A percentile compares a stretch with the other conserved stretches of the same genome.
Evolutionary conservation across 768 basidiomycete genomes (phyloP).

Genomic region (Calocera cornea): DNA sequence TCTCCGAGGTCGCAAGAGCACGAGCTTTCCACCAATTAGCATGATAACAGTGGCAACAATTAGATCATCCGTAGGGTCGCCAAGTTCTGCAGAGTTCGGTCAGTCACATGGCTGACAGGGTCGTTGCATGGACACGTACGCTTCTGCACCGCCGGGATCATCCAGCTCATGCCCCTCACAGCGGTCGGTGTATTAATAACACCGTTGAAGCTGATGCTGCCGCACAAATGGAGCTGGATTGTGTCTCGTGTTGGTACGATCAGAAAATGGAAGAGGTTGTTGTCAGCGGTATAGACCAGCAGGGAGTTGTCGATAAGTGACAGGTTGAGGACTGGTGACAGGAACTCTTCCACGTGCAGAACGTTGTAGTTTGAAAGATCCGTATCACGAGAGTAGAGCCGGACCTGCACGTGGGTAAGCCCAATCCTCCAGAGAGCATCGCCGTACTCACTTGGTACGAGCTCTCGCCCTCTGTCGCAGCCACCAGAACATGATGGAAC

Average conservation of each 20-base stretch:
- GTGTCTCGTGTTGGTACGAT: slow-evolving; percentile 71
- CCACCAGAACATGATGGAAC: slow-evolving; percentile 93
- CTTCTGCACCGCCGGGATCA: slow-evolving; percentile 87
- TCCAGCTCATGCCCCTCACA: slow-evolving; percentile 89
- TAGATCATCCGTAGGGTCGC: slow-evolving; percentile 86
- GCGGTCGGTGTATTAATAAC: slow-evolving; percentile 72
- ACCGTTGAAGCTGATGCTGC: slow-evolving; percentile 86
- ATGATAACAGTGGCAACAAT: slow-evolving; percentile 90
- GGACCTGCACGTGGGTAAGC: slow-evolving; percentile 41
- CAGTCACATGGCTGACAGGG: not conserved
- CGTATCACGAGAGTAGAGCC: slow-evolving; percentile 84
- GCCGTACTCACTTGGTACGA: slow-evolving; percentile 50
- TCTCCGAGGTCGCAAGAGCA: slow-evolving; percentile 79
- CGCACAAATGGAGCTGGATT: slow-evolving; percentile 79
- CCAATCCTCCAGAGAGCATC: slow-evolving; percentile 1
- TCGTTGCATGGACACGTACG: slow-evolving; percentile 36
- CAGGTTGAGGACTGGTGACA: slow-evolving; percentile 68
- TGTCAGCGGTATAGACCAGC: slow-evolving; percentile 86
- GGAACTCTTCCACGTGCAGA: slow-evolving; percentile 62
- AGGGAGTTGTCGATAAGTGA: slow-evolving; percentile 91
- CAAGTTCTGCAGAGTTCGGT: slow-evolving; percentile 49
- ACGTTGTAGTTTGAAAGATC: slow-evolving; percentile 73
- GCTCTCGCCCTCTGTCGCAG: slow-evolving; percentile 69
- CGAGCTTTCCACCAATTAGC: slow-evolving; percentile 83
- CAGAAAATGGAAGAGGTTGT: slow-evolving; percentile 83